These are phyloP conservation scores for Tuber brumale DNA, from an alignment of 495 filamentous ascomycete genomes.

Conservation along the genomic window DNA sequence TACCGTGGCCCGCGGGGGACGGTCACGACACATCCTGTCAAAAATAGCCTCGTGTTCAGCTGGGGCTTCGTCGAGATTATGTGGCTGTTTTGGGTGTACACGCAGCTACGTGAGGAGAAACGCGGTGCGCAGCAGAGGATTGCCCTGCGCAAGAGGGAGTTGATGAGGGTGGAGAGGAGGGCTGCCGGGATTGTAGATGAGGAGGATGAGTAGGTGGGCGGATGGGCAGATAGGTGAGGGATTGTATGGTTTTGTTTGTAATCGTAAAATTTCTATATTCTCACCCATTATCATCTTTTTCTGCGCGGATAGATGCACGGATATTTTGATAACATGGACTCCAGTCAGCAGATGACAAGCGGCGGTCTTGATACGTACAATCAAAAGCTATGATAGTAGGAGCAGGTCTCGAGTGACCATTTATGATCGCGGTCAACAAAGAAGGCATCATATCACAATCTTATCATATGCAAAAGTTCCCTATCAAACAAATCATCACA, in stretches of 20 bases:
- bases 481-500: background rate
- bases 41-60: slow-evolving; percentile 37
- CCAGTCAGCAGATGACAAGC: background rate
- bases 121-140: slow-evolving; percentile 30
- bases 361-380: background rate
- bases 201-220: background rate
- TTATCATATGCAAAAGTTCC: background rate
- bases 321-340: background rate
- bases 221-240: background rate
- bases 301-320: background rate
- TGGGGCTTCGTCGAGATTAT: slow-evolving; percentile 38
- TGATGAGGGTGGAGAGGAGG: slow-evolving; percentile 10
- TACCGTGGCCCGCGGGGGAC: slow-evolving; percentile 31
- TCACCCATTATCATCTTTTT: background rate
- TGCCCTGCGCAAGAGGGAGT: slow-evolving; percentile 16
- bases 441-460: background rate
- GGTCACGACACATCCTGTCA: slow-evolving; percentile 15
- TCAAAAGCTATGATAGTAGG: background rate
- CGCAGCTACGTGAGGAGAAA: slow-evolving; percentile 34
- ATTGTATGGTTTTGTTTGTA: background rate
- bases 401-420: background rate
- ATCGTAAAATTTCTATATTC: background rate
- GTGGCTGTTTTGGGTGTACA: slow-evolving; percentile 41
- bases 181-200: background rate
- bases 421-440: background rate